These are phyloP conservation scores for Prunus salicina DNA, from an alignment of 306 rosid genomes.

Conservation along the genomic window DNA sequence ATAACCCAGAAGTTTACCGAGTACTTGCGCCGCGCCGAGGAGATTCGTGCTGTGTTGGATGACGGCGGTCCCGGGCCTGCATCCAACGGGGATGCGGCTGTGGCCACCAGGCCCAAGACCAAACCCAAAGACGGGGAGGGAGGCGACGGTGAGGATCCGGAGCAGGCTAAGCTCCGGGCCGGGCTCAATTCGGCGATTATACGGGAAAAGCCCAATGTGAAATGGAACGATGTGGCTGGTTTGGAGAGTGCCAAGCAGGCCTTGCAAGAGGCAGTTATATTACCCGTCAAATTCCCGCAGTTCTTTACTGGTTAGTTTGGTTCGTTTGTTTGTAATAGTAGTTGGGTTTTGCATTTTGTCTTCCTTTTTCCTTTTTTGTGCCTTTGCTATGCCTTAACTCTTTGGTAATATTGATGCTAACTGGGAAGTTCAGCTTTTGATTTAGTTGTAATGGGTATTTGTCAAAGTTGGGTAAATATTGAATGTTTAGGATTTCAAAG, in stretches of 20 bases:
- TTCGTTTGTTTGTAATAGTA: not conserved
- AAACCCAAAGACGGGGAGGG: conserved; percentile 87
- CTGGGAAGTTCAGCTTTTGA: not conserved
- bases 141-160: conserved; percentile 83
- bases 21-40: conserved; percentile 97
- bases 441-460: not conserved
- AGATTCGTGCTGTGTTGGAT: conserved; percentile 82
- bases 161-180: conserved; percentile 80
- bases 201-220: conserved; percentile 88
- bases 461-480: not conserved
- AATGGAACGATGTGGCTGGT: conserved; percentile 98
- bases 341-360: not conserved
- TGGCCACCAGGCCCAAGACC: conserved; percentile 79
- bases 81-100: conserved; percentile 89
- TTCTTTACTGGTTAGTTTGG: conserved; percentile 40
- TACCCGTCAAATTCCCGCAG: conserved; percentile 95
- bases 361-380: too few relatives aligned
- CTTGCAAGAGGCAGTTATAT: conserved; percentile 90
- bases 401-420: not conserved
- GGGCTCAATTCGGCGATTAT: conserved; percentile 90
- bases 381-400: not conserved
- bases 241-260: conserved; percentile 96
- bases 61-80: conserved; percentile 92
- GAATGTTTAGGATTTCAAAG: not conserved
- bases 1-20: conserved; percentile 95